Evolutionary conservation across 306 rosid species (phyloP).

Genomic region (Inga leiocalycina): DNA sequence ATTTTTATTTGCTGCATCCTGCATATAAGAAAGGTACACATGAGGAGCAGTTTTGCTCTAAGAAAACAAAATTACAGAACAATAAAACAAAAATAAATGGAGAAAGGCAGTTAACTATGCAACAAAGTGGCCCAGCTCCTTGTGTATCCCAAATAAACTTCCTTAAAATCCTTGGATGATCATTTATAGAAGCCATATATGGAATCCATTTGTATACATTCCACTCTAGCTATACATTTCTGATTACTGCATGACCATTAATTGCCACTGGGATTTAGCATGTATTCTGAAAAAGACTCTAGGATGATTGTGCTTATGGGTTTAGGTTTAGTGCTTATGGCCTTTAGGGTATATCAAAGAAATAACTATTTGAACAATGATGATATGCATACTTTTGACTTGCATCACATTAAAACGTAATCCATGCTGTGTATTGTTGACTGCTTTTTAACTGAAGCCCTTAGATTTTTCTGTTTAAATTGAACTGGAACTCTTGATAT

Average conservation of each 20-base stretch:
- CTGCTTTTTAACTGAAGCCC: neutral
- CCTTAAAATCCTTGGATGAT: neutral
- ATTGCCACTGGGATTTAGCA: neutral
- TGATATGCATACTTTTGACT: conserved; percentile 7
- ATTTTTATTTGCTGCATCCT: neutral
- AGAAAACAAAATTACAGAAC: neutral
- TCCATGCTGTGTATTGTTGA: neutral
- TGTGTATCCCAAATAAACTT: neutral
- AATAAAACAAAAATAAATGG: neutral
- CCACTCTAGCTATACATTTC: too few relatives aligned
- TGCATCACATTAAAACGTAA: neutral
- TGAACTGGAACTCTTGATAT: conserved; percentile 1
- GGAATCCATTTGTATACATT: neutral
- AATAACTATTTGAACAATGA: neutral
- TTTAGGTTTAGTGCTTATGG: conserved; percentile 8
- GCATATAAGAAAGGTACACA: neutral
- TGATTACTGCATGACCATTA: neutral
- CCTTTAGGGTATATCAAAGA: neutral
- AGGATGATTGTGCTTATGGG: neutral
- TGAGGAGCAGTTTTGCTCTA: neutral
- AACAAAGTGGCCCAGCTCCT: neutral
- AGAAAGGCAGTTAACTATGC: neutral
- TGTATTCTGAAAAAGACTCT: conserved; percentile 13
- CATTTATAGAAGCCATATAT: too few relatives aligned
- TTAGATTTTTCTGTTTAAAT: neutral